Conservation (phyloP, 805 yeast genomes). For the Kurtzmaniella fragi region DNA sequence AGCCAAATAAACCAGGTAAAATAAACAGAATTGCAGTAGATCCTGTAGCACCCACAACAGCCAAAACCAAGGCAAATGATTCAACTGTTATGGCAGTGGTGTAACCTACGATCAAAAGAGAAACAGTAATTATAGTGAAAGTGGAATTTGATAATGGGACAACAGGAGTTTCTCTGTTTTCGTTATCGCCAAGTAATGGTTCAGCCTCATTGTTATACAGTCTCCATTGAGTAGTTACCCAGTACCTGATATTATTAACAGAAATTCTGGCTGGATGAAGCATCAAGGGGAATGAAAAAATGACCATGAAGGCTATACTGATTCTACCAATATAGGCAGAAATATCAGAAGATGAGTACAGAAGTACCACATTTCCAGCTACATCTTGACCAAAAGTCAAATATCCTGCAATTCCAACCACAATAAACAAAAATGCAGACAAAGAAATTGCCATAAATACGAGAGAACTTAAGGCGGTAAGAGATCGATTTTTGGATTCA, state of each 20-base stretch:
- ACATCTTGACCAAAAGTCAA: constrained; percentile 81
- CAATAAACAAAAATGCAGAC: constrained; percentile 58
- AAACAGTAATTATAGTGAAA: constrained; percentile 23
- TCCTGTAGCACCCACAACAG: constrained; percentile 90
- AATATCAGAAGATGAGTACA: constrained; percentile 55
- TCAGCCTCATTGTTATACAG: not conserved
- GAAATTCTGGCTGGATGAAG: constrained; percentile 88
- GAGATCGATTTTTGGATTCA: constrained; percentile 59
- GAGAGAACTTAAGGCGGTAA: constrained; percentile 35
- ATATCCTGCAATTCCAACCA: constrained; percentile 81
- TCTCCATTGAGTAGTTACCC: constrained; percentile 18
- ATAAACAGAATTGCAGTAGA: constrained; percentile 89
- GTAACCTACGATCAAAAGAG: constrained; percentile 49
- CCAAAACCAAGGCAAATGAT: constrained; percentile 77
- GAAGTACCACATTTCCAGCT: constrained; percentile 71
- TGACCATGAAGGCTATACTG: constrained; percentile 75
- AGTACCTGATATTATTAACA: constrained; percentile 63
- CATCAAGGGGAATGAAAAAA: constrained; percentile 84
- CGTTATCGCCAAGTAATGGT: constrained; percentile 10
- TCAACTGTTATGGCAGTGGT: constrained; percentile 58
- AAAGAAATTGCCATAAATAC: constrained; percentile 48
- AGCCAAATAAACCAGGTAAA: constrained; percentile 84
- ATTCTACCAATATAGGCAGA: constrained; percentile 76
- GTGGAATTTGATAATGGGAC: constrained; percentile 25
- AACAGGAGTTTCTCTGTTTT: constrained; percentile 2